A percentile compares a stretch with the other conserved stretches of the same genome.
phyloP scores from a whole-genome alignment of 2,329 filamentous ascomycete genomes.

The Aspergillus udagawae region DNA sequence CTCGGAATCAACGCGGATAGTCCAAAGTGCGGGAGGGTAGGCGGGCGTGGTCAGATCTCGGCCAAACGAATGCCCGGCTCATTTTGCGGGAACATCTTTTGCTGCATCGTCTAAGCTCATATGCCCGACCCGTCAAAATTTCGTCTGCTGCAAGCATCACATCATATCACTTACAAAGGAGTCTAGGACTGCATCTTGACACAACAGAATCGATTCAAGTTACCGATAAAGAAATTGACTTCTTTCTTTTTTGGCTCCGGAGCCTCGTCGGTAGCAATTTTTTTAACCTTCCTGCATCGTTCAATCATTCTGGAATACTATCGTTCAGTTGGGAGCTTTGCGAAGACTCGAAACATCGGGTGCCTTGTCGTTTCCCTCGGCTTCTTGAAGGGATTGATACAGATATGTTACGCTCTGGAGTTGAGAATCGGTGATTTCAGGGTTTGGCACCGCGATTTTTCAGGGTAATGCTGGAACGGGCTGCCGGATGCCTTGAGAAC shows the following conservation, averaged over 20 bases:
- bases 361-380: constrained; percentile 1
- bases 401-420: constrained; percentile 26
- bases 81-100: constrained; percentile 24
- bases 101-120: constrained; percentile 19
- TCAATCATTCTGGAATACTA: constrained; percentile 5
- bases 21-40: constrained; percentile 19
- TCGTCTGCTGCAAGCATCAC: constrained; percentile 11
- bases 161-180: neutral
- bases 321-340: constrained; percentile 2
- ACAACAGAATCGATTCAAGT: neutral
- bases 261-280: neutral
- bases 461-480: constrained; percentile 51
- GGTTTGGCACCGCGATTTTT: constrained; percentile 25
- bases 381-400: constrained; percentile 1
- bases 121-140: constrained; percentile 17
- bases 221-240: neutral
- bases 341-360: neutral
- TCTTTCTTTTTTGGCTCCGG: neutral
- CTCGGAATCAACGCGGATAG: neutral
- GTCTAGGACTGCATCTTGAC: neutral
- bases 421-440: constrained; percentile 22
- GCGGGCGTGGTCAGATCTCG: constrained; percentile 27
- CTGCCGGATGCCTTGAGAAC: constrained; percentile 47
- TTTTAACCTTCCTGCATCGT: constrained; percentile 8
- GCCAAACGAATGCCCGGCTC: constrained; percentile 30